These are phyloP conservation scores for Silene conica DNA, from an alignment of 148 eudicot genomes.

Conservation along the genomic window DNA sequence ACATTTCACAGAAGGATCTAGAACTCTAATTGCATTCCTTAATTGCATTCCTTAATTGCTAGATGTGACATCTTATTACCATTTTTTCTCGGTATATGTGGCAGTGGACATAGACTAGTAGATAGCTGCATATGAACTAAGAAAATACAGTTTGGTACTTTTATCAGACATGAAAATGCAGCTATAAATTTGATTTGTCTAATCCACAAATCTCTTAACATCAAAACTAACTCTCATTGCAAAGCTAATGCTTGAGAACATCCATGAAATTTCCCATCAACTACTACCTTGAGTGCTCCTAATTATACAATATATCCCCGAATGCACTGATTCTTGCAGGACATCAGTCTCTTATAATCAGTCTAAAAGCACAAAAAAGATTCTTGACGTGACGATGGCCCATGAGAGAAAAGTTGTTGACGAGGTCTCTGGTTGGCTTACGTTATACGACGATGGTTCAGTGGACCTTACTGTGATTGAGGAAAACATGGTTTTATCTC, in stretches of 20 bases:
- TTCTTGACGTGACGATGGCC: constrained; percentile 19
- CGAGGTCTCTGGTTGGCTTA: constrained; percentile 84
- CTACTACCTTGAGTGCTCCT: not conserved
- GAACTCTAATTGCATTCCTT: too few species aligned
- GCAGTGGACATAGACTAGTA: too few species aligned
- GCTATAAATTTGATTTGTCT: not conserved
- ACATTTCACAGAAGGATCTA: too few species aligned
- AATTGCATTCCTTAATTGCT: too few species aligned
- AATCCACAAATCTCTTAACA: not conserved
- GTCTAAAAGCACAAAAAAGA: not conserved
- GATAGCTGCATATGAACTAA: too few species aligned
- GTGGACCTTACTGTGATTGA: too few species aligned
- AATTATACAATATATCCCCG: not conserved
- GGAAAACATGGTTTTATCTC: too few species aligned
- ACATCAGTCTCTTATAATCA: not conserved
- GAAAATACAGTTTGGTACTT: not conserved
- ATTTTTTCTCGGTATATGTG: too few species aligned
- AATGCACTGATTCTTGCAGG: too few species aligned
- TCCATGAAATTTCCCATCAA: constrained; percentile 16
- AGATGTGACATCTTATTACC: too few species aligned
- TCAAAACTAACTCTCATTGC: not conserved
- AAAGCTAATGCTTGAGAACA: constrained; percentile 1
- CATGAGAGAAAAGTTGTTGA: constrained; percentile 37
- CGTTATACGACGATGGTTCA: constrained; percentile 58
- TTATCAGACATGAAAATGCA: not conserved